Percentiles rank a stretch among this genome's conserved stretches.
Conservation (phyloP, 2,329 filamentous ascomycete species). For the Beauveria pseudobassiana region DNA sequence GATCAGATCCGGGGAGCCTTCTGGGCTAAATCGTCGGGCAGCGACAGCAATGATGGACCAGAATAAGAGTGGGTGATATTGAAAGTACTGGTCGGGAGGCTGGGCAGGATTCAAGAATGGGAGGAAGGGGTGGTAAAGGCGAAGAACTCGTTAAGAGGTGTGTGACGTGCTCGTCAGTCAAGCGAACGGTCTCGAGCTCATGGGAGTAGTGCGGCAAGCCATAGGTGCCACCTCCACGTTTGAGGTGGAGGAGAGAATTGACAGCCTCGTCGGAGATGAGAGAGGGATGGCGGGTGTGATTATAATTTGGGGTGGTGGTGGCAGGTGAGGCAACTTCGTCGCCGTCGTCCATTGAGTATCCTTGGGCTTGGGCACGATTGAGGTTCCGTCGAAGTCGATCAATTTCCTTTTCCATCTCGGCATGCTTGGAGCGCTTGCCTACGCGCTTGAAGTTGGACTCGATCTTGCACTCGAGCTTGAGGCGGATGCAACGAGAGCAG, state of each 20-base stretch:
- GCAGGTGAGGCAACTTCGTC: slow-evolving; percentile 55
- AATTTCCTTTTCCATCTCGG: slow-evolving; percentile 81
- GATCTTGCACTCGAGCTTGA: slow-evolving; percentile 78
- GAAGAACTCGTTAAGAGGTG: slow-evolving; percentile 67
- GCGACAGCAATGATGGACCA: slow-evolving; percentile 77
- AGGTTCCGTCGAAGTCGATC: slow-evolving; percentile 58
- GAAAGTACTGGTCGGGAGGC: slow-evolving; percentile 65
- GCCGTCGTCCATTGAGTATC: slow-evolving; percentile 46
- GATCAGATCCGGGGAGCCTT: slow-evolving; percentile 53
- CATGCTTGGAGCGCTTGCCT: slow-evolving; percentile 74
- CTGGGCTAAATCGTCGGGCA: slow-evolving; percentile 57
- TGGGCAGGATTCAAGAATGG: slow-evolving; percentile 64
- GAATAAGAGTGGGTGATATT: slow-evolving; percentile 73
- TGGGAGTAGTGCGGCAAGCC: slow-evolving; percentile 51
- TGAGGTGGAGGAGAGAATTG: slow-evolving; percentile 58
- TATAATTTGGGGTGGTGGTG: slow-evolving; percentile 45
- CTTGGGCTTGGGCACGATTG: slow-evolving; percentile 51
- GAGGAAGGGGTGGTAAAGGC: slow-evolving; percentile 67
- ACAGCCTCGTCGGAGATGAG: slow-evolving; percentile 62
- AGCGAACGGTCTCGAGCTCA: slow-evolving; percentile 54
- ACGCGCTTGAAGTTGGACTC: slow-evolving; percentile 82
- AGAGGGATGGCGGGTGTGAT: slow-evolving; percentile 54
- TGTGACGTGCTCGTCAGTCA: slow-evolving; percentile 55
- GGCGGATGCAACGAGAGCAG: slow-evolving; percentile 70
- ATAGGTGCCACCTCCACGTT: slow-evolving; percentile 53